These are phyloP conservation scores for Trichophaea hybrida DNA, from an alignment of 2,329 filamentous ascomycete genomes.

Conservation along the genomic window DNA sequence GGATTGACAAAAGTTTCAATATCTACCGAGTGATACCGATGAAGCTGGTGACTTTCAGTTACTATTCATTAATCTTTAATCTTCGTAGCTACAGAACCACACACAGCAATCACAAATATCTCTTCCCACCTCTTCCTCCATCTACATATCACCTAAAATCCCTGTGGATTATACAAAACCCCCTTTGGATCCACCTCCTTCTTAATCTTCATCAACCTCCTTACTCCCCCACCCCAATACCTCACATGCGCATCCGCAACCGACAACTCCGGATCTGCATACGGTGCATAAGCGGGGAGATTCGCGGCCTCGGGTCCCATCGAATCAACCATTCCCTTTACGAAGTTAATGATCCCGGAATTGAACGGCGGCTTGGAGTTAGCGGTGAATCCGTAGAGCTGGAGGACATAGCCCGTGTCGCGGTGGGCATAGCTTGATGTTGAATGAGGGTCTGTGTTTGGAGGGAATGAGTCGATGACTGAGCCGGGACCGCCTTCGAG, in stretches of 20 bases:
- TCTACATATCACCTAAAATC: conserved; percentile 4
- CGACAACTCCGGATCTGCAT: conserved; percentile 11
- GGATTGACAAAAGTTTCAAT: no score
- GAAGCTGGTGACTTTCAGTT: no score
- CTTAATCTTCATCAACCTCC: conserved; percentile 42
- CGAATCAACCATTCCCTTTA: conserved; percentile 5
- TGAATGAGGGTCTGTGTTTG: conserved; percentile 9
- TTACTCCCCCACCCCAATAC: conserved; percentile 13
- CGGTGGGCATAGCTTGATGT: conserved; percentile 23
- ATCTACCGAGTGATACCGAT: no score
- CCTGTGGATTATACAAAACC: conserved; percentile 29
- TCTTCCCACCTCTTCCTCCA: no score
- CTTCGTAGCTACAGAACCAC: no score
- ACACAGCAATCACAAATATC: no score
- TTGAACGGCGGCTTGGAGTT: conserved; percentile 5
- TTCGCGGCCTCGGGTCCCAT: not conserved
- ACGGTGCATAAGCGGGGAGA: conserved; percentile 16
- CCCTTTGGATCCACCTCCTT: conserved; percentile 40
- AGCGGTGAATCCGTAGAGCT: conserved; percentile 18
- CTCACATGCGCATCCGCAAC: conserved; percentile 4
- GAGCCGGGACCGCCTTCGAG: conserved; percentile 23
- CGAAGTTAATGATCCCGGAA: conserved; percentile 6
- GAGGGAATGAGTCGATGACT: conserved; percentile 10
- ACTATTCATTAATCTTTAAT: no score
- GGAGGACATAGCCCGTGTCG: conserved; percentile 23